Base-by-base conservation (phyloP, 192 early-diverging fungal species). In the Phycomyces nitens region DNA sequence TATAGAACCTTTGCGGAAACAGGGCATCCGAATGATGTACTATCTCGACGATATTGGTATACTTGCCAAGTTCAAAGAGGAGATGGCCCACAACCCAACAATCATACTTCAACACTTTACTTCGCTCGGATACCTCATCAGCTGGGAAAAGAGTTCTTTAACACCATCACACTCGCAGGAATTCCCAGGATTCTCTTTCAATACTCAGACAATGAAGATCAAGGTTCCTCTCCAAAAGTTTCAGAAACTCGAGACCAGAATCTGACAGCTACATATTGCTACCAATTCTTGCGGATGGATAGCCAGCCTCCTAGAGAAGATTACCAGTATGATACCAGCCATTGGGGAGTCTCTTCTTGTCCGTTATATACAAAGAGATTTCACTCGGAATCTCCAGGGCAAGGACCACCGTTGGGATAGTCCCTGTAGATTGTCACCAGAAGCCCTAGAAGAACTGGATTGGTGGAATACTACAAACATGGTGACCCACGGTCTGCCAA, bases 391-490 rank as follows among this genome's bases (percentile, higher is more conserved):
- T 14, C 16, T 56, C 5, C 24, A 34, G 18, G 0, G 7, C 5
- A 39, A 38, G n/a, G n/a, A n/a, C n/a, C n/a, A n/a, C 21, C 6
- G 21, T 22, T 67, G 65, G 65, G 42, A 67, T 18, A 59, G 23
- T 1, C 27, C 22, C 5, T 67, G 56, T 47, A 15, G 2, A 22
- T 21, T 67, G 14, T 53, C 65, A 20, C 5, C 20, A 10, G 5
- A 47, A 16, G 51, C 29, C 1, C 22, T 23, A 29, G 2, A 44
- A 21, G 56, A 67, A 41, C 20, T 67, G 0, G 5, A 12, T 21
- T 67, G 57, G 65, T 67, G 65, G 65, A 20, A 57, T 8, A 41
- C 26, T 5, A 2, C 15, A 24, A 41, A 39, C 57, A 67, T n/a
- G n/a, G n/a, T n/a, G n/a, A n/a, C n/a, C n/a, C n/a, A 67, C 38